Base-by-base conservation (phyloP, 2,329 filamentous ascomycete genomes). In the Ophiocordyceps robertsii region DNA sequence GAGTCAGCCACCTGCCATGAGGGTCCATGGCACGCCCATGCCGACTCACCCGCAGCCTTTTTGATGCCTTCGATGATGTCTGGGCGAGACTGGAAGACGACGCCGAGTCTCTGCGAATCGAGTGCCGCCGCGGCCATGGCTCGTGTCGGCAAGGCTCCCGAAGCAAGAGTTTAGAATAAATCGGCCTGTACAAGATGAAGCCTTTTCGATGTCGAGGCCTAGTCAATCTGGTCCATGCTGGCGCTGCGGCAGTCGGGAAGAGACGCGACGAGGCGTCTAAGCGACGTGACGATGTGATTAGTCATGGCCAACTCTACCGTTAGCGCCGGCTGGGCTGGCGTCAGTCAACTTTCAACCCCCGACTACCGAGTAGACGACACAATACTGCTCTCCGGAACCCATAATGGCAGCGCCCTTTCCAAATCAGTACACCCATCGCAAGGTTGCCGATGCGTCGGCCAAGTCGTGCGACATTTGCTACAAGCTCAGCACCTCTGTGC, bases 391-490 rank as follows among this genome's bases (percentile, higher is more conserved):
- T 14, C 12, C 11, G 30, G 16, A 24, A 19, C 19, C 19, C 19
- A 19, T 19, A 19, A 53, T 49, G 48, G 47, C 52, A 24, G 46
- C 47, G 40, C 51, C 55, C 3, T 77, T 90, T 45, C 75, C 76
- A 36, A 96, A 96, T 56, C 63, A 84, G 29, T 96, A 90, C 65
- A 79, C 85, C 49, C 83, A 89, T 49, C 84, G 90, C 40, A 85
- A 80, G 51, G 90, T 96, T 31, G 88, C 88, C 12, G 87, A 94
- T 29, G 75, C 78, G n/a, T 75, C 82, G 1, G 75, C 85, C 12
- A 94, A 85, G 63, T 72, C 85, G 40, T 98, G 92, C 63, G 83
- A 87, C 62, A 78, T 96, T 48, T 96, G 92, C 70, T 93, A 82
- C 69, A 94, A 92, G 63, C 83, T 84, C 9, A 87, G 82, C 45